Base-by-base conservation (phyloP, 1,139 yeast species). In the Yamadazyma buinensis region DNA sequence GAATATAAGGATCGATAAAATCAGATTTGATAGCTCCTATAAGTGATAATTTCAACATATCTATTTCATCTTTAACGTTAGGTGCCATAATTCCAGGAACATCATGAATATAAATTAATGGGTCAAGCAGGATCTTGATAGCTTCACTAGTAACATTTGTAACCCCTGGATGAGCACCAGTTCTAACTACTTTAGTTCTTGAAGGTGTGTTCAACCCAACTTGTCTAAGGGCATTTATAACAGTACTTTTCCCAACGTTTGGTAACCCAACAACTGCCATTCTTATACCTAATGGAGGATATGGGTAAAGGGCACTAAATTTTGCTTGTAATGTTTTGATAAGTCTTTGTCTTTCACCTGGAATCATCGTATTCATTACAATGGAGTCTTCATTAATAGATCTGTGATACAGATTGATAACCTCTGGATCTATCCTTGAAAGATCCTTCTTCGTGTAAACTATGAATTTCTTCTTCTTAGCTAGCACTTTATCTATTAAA, bases 81-180 rank as follows among this genome's bases (percentile, higher is more conserved):
- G 97, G 97, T 15, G 87, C 63, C 44, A 87, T 79, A 9, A 92
- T 90, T 1, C 98, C 98, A 0, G 98, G 98, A 0, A 97, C 84
- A 55, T 92, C 98, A 48, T 84, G 79, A 11, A 90, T 69, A 43
- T 79, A 72, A 7, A 92, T 73, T 31, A 80, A 80, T 0, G 95
- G 95, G 24, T 70, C 70, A 12, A 65, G 57, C 33, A 72, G 61
- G 12, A 92, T 68, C 36, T 83, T 62, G 28, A 92, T 85, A 35
- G 83, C 71, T 46, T 85, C 94, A 39, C 94, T 80, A 1, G 95
- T 80, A 24, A 75, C 73, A 38, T 88, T 64, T 0, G 98, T 92
- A 4, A 92, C 88, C 13, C 98, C 98, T 0, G 97, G 96, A 47
- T 77, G 82, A 7, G 85, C 84, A 0, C 97, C 96, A 0, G 95